Evolutionary conservation across 164 flowering plant genomes (phyloP), one percentile per base, ranked within the genome.

Genomic region (Vitis amurensis): DNA sequence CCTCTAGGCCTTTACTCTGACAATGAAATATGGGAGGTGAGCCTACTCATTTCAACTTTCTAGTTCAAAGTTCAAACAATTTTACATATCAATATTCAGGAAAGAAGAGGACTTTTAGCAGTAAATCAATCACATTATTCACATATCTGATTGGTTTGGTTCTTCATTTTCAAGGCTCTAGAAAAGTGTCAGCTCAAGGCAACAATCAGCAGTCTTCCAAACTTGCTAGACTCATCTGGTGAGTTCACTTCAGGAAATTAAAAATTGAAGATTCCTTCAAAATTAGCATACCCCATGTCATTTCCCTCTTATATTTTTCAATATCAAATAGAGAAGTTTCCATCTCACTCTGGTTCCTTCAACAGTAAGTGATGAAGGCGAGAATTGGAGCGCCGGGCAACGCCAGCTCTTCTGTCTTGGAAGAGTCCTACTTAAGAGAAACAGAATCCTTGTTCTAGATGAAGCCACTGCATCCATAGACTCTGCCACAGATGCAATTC

Each of bases 381-480:
- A 85, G 17, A 94, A 94, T 53, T 91, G 97, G 97, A 92, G 97
- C 47, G 84, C 71, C 0, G 98, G 98, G 52, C 97, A 94, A 71
- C 76, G 94, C 12, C 98, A 92, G 47, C 88, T 94, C 7, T 83
- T 94, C 60, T 90, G 95, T 68, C 89, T 93, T 0, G 98, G 95
- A 19, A 80, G 98, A 68, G 97, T 90, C 1, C 82, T 94, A 3
- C 79, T 92, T 0, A 88, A 69, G 74, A 79, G 92, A 67, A 91
- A 86, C 77, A 85, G 64, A 80, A 86, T 93, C 63, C 82, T 93
- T 7, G 91, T 93, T 19, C 80, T 91, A 7, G 98, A 93, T 77
- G 98, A 93, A 78, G 97, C 97, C 11, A 93, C 97, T 23, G 98
- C 94, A 55, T 93, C 97, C 11, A 88, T 91, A 9, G 98, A 91